These are phyloP conservation scores for Rhizopus arrhizus DNA, from an alignment of 371 early-diverging fungal species.

Conservation along the genomic window DNA sequence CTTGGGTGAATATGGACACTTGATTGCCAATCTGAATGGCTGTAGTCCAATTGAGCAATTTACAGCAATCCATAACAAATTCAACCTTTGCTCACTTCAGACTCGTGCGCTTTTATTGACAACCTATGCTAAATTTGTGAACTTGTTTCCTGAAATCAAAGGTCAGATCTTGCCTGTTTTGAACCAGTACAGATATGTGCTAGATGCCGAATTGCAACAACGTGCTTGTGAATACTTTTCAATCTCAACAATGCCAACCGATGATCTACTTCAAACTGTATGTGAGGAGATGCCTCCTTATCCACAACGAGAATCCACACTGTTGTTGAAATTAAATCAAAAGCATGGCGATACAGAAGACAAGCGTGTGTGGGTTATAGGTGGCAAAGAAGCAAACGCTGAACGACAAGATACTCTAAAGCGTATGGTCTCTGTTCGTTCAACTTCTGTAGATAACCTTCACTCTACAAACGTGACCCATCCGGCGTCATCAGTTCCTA, in stretches of 20 bases:
- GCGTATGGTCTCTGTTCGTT: conserved; percentile 48
- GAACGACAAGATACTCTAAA: conserved; percentile 51
- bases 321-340: conserved; percentile 78
- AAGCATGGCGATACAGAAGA: conserved; percentile 91
- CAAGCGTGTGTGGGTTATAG: conserved; percentile 92
- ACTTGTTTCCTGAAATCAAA: conserved; percentile 96
- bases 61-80: conserved; percentile 87
- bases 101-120: conserved; percentile 88
- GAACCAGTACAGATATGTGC: conserved; percentile 79
- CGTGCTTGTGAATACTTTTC: conserved; percentile 95
- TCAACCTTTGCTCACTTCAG: conserved; percentile 74
- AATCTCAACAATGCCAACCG: conserved; percentile 77
- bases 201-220: conserved; percentile 95
- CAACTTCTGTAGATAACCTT: conserved; percentile 32
- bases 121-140: conserved; percentile 91
- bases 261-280: conserved; percentile 87
- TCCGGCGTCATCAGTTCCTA: conserved; percentile 4
- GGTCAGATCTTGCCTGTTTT: conserved; percentile 83
- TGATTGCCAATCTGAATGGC: conserved; percentile 85
- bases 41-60: conserved; percentile 92
- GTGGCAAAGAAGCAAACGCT: conserved; percentile 84
- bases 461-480: not conserved
- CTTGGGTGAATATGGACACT: conserved; percentile 95
- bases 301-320: conserved; percentile 90
- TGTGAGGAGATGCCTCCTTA: conserved; percentile 98